Conservation (phyloP, 2,329 filamentous ascomycete genomes). For the Aspergillus proliferans region DNA sequence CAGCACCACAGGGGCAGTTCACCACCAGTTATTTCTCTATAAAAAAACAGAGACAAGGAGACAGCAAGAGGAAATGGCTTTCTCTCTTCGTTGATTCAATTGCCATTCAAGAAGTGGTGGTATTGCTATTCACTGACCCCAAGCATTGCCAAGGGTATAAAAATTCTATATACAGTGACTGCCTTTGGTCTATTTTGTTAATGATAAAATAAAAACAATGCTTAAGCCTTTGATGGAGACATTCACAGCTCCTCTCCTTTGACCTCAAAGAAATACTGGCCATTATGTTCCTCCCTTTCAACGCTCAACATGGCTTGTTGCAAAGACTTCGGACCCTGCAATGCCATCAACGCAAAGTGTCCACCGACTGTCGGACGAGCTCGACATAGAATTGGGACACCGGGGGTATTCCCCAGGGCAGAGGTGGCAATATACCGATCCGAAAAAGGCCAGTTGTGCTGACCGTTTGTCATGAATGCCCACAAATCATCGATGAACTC, state of each 20-base stretch:
- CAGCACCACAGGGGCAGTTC: neutral
- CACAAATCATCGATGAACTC: conserved; percentile 38
- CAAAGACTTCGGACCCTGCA: conserved; percentile 25
- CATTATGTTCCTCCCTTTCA: neutral
- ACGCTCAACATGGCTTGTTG: conserved; percentile 9
- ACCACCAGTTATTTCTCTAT: too few relatives aligned
- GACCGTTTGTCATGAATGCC: conserved; percentile 37
- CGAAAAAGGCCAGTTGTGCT: conserved; percentile 40
- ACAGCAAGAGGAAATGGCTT: too few relatives aligned
- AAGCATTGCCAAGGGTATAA: too few relatives aligned
- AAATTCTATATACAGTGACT: neutral
- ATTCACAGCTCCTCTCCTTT: conserved; percentile 11
- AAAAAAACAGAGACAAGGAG: too few relatives aligned
- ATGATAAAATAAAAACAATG: neutral
- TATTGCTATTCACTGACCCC: too few relatives aligned
- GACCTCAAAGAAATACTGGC: conserved; percentile 1
- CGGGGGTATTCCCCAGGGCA: conserved; percentile 23
- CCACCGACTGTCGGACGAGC: conserved; percentile 40
- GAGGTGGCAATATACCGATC: conserved; percentile 37
- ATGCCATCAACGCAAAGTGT: conserved; percentile 38
- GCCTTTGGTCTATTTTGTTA: neutral
- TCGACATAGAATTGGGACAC: conserved; percentile 27
- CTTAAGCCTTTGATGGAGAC: neutral
- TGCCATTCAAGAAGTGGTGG: too few relatives aligned
- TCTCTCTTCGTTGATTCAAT: too few relatives aligned